A percentile compares a stretch with the other conserved stretches of the same genome.
phyloP scores from a whole-genome alignment of 2,329 filamentous ascomycete species.

The Phyllosticta capitalensis region DNA sequence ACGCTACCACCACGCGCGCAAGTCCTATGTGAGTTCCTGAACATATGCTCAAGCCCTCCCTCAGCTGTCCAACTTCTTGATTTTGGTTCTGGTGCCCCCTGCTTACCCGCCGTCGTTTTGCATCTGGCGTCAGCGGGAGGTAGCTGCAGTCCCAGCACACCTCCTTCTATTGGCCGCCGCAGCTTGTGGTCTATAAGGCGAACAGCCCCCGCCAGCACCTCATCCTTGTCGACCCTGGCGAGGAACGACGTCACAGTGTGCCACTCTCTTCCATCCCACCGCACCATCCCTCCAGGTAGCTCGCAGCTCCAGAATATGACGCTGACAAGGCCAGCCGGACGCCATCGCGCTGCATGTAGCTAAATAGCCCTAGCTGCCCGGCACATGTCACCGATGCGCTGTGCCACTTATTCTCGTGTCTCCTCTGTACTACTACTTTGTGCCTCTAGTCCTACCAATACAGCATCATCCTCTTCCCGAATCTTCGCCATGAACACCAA shows the following conservation, averaged over 20 bases:
- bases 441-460: not conserved
- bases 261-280: not conserved
- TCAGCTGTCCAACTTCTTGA: not conserved
- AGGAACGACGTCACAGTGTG: not conserved
- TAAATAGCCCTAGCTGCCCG: not conserved
- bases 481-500: not conserved
- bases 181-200: not conserved
- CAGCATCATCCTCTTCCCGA: not conserved
- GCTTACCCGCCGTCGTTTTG: not conserved
- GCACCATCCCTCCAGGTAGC: not conserved
- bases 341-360: not conserved
- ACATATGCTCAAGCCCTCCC: not conserved
- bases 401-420: not conserved
- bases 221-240: not conserved
- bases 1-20: not conserved
- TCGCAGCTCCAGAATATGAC: not conserved
- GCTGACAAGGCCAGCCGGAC: not conserved
- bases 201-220: not conserved
- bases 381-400: not conserved
- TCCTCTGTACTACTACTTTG: not conserved
- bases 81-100: not conserved
- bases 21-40: not conserved
- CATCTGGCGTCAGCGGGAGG: not conserved
- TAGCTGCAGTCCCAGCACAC: not conserved
- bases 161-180: not conserved